Conservation (phyloP, 2,329 filamentous ascomycete genomes). For the Colletotrichum aenigma region DNA sequence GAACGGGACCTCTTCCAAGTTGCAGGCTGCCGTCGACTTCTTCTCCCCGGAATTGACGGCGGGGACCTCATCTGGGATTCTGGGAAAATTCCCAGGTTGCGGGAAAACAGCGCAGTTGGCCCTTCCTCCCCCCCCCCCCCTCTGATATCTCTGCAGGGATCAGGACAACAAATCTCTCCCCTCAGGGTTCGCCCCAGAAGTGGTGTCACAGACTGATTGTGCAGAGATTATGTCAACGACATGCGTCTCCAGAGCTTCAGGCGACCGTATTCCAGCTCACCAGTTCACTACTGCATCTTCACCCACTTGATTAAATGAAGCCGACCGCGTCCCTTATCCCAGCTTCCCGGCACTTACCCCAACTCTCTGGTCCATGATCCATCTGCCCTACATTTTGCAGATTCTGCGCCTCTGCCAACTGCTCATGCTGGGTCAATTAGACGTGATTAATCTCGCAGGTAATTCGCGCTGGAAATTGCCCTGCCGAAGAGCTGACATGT, state of each 20-base stretch:
- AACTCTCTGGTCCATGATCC: not conserved
- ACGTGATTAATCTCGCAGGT: slow-evolving; percentile 4
- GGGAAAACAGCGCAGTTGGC: slow-evolving; percentile 4
- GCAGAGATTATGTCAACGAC: slow-evolving; percentile 12
- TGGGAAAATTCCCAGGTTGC: not conserved
- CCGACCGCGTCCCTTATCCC: not conserved
- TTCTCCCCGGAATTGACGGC: slow-evolving; percentile 4
- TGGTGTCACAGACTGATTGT: slow-evolving; percentile 14
- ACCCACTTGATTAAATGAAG: slow-evolving; percentile 1
- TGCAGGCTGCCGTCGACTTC: not conserved
- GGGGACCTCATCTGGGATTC: slow-evolving; percentile 3
- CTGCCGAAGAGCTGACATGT: not conserved
- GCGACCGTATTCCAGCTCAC: not conserved
- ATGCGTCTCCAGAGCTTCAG: not conserved
- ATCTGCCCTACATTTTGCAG: not conserved
- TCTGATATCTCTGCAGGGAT: not conserved
- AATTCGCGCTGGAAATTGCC: slow-evolving; percentile 19
- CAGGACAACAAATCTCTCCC: not conserved
- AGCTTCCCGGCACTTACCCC: not conserved
- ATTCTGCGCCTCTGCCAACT: not conserved
- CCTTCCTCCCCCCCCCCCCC: not conserved
- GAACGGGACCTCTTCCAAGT: not conserved
- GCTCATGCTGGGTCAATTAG: not conserved
- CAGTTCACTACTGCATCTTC: not conserved
- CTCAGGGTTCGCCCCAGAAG: slow-evolving; percentile 14